Percentiles rank a stretch among this genome's conserved stretches.
Evolutionary conservation across 1,284 basidiomycete genomes (phyloP).

Genomic region (Cutaneotrichosporon curvatum): DNA sequence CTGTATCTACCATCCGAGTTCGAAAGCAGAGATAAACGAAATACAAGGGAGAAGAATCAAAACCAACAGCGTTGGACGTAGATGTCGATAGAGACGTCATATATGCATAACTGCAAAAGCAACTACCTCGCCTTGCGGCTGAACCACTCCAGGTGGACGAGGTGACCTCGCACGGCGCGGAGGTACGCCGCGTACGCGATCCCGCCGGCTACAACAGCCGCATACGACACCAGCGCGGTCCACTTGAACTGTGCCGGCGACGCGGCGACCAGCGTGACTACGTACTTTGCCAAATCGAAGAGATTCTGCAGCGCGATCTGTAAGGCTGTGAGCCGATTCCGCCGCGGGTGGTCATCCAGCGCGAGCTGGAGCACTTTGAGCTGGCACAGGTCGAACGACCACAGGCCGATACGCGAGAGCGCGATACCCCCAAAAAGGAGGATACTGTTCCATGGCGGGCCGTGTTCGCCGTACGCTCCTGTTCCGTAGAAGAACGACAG

Average conservation of each 20-base stretch:
- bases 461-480: slow-evolving; percentile 30
- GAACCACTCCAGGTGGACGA: slow-evolving; percentile 26
- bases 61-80: too few relatives aligned
- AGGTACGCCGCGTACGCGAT: slow-evolving; percentile 32
- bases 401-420: slow-evolving; percentile 44
- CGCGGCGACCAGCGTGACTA: slow-evolving; percentile 26
- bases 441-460: slow-evolving; percentile 27
- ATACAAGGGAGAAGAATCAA: too few relatives aligned
- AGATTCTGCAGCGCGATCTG: slow-evolving; percentile 46
- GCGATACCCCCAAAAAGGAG: slow-evolving; percentile 37
- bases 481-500: slow-evolving; percentile 29
- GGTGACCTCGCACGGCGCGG: slow-evolving; percentile 31
- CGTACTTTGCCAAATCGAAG: slow-evolving; percentile 44
- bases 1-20: too few relatives aligned
- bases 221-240: slow-evolving; percentile 44
- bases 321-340: slow-evolving; percentile 43
- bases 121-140: background rate
- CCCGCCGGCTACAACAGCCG: slow-evolving; percentile 32
- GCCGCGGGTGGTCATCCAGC: slow-evolving; percentile 40
- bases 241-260: slow-evolving; percentile 37
- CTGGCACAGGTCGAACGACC: slow-evolving; percentile 47
- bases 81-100: too few relatives aligned
- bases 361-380: slow-evolving; percentile 46
- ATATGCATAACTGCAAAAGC: too few relatives aligned
- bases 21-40: too few relatives aligned